These are phyloP conservation scores for Lippia alba DNA, from an alignment of 305 asterid genomes.

Conservation along the genomic window DNA sequence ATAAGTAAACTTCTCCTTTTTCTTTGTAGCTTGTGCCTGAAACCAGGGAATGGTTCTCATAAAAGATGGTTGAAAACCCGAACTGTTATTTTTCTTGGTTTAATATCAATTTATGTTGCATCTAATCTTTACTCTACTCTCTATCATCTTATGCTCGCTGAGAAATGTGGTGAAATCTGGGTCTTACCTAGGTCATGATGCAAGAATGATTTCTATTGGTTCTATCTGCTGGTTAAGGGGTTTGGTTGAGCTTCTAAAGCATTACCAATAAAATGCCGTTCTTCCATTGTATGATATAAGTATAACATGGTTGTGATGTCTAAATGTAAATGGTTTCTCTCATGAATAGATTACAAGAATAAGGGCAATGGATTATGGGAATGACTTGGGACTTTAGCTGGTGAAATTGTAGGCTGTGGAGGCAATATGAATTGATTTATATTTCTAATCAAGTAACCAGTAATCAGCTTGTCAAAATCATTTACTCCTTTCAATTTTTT, in stretches of 20 bases:
- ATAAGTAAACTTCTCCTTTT: slow-evolving; percentile 13
- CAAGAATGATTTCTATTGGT: background rate
- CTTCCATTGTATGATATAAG: too few relatives aligned
- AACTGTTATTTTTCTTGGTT: slow-evolving; percentile 15
- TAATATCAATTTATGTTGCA: background rate
- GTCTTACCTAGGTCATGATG: background rate
- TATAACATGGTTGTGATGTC: background rate
- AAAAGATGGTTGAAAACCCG: background rate
- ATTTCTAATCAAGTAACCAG: background rate
- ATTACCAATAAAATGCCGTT: too few relatives aligned
- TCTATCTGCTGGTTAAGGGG: background rate
- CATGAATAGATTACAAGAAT: background rate
- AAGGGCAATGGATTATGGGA: background rate
- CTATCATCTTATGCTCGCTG: background rate
- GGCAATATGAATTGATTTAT: background rate
- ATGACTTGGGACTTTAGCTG: background rate
- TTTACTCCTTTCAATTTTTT: background rate
- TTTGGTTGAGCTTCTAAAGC: too few relatives aligned
- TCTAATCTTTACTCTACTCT: too few relatives aligned
- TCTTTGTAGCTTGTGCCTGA: slow-evolving; percentile 12
- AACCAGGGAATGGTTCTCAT: background rate
- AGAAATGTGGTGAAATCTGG: background rate
- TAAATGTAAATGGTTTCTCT: background rate
- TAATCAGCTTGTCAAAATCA: background rate
- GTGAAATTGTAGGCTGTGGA: slow-evolving; percentile 7